These are phyloP conservation scores for Nothomitra cinnamomea DNA, from an alignment of 2,329 filamentous ascomycete species.

Conservation along the genomic window DNA sequence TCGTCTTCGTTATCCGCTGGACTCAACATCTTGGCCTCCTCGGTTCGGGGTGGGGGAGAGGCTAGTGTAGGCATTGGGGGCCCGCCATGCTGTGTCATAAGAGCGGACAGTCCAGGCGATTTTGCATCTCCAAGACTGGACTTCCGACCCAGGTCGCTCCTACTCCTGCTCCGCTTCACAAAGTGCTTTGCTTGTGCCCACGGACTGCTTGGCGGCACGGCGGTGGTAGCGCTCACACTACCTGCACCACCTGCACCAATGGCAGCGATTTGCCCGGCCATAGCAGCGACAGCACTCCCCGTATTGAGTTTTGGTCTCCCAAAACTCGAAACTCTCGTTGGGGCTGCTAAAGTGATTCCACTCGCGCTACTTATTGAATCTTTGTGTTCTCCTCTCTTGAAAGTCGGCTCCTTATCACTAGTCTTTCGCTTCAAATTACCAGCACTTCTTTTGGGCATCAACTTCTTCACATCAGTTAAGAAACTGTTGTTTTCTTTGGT, in stretches of 20 bases:
- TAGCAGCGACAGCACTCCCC: slow-evolving; percentile 31
- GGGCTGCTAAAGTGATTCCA: background rate
- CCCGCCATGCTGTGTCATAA: slow-evolving; percentile 40
- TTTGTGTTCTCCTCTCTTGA: background rate
- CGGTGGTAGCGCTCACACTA: slow-evolving; percentile 37
- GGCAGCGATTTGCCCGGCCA: slow-evolving; percentile 36
- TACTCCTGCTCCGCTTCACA: slow-evolving; percentile 35
- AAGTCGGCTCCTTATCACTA: slow-evolving; percentile 2
- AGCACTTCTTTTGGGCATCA: slow-evolving; percentile 25
- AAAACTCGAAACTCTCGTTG: background rate
- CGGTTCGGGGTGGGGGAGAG: slow-evolving; percentile 25
- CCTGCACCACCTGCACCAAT: slow-evolving; percentile 40
- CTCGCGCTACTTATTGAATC: background rate
- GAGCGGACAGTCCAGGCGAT: slow-evolving; percentile 29
- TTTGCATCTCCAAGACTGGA: slow-evolving; percentile 16
- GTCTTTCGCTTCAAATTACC: slow-evolving; percentile 29
- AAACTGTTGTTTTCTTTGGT: slow-evolving; percentile 33
- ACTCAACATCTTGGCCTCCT: slow-evolving; percentile 9
- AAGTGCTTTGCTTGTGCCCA: slow-evolving; percentile 27
- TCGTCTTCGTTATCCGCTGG: slow-evolving; percentile 23
- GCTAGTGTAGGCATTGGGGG: slow-evolving; percentile 39
- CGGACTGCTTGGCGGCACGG: slow-evolving; percentile 20
- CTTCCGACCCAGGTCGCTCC: slow-evolving; percentile 35
- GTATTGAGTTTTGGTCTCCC: slow-evolving; percentile 30
- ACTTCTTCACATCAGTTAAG: slow-evolving; percentile 18